Evolutionary conservation across 345 rosid genomes (phyloP).

Genomic region (Acer saccharum): DNA sequence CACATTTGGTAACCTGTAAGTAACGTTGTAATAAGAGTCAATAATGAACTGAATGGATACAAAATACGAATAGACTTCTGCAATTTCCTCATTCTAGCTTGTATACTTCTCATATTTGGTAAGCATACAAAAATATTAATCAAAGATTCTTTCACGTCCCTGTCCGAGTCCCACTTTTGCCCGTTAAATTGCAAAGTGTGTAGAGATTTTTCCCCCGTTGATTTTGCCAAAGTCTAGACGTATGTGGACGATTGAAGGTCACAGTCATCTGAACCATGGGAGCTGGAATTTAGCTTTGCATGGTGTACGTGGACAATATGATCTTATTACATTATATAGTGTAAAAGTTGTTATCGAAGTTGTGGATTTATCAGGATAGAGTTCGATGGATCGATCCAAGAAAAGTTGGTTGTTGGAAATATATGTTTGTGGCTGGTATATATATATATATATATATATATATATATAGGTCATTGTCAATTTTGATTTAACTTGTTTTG

Average conservation of each 20-base stretch:
- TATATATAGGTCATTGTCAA: conserved; percentile 25
- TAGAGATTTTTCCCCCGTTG: too few relatives aligned
- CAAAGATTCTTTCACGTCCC: not conserved
- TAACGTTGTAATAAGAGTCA: not conserved
- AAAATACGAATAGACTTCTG: not conserved
- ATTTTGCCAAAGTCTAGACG: too few relatives aligned
- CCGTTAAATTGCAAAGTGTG: too few relatives aligned
- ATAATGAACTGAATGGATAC: not conserved
- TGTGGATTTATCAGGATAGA: not conserved
- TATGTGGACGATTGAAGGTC: not conserved
- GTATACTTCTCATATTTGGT: not conserved
- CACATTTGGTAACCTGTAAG: too few relatives aligned
- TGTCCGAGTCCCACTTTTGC: too few relatives aligned
- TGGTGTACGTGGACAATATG: not conserved
- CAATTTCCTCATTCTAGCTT: not conserved
- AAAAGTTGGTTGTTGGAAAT: not conserved
- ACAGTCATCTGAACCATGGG: not conserved
- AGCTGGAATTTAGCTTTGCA: not conserved
- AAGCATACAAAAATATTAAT: not conserved
- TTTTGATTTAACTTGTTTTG: conserved; percentile 15
- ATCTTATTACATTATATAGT: not conserved
- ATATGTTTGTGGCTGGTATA: not conserved
- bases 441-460: too few relatives aligned
- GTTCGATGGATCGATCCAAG: too few relatives aligned
- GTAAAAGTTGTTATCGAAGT: not conserved